phyloP scores from a whole-genome alignment of 495 filamentous ascomycete genomes.

The Talaromyces ruber region DNA sequence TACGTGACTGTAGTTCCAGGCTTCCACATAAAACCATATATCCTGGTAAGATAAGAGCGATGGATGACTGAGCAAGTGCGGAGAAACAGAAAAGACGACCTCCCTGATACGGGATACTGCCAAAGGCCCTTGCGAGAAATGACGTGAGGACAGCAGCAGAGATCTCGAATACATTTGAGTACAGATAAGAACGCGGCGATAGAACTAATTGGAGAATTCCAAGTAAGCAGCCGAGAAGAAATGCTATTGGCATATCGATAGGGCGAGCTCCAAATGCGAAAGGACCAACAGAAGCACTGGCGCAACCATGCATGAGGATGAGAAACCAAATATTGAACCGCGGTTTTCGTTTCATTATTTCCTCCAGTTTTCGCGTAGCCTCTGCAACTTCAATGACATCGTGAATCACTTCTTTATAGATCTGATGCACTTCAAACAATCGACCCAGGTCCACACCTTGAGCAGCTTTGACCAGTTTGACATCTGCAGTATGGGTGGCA shows the following conservation, averaged over 20 bases:
- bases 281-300: slow-evolving; percentile 70
- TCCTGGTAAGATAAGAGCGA: slow-evolving; percentile 87
- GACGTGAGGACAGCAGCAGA: slow-evolving; percentile 78
- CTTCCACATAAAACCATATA: slow-evolving; percentile 76
- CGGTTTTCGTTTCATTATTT: slow-evolving; percentile 50
- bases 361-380: slow-evolving; percentile 61
- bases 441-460: slow-evolving; percentile 82
- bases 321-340: slow-evolving; percentile 63
- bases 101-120: slow-evolving; percentile 54
- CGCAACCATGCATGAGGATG: slow-evolving; percentile 78
- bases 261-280: slow-evolving; percentile 84
- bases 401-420: slow-evolving; percentile 92
- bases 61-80: slow-evolving; percentile 79
- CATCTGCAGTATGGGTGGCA: slow-evolving; percentile 83
- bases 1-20: slow-evolving; percentile 79
- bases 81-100: slow-evolving; percentile 84
- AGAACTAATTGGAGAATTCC: slow-evolving; percentile 76
- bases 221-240: slow-evolving; percentile 75
- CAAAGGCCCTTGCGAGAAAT: slow-evolving; percentile 83
- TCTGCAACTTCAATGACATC: slow-evolving; percentile 80
- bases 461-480: slow-evolving; percentile 69
- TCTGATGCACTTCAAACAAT: slow-evolving; percentile 73
- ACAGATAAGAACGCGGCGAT: slow-evolving; percentile 68
- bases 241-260: slow-evolving; percentile 83
- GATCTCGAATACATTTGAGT: slow-evolving; percentile 85